Conservation (phyloP, 2,329 filamentous ascomycete genomes). For the Penicillium sp. region DNA sequence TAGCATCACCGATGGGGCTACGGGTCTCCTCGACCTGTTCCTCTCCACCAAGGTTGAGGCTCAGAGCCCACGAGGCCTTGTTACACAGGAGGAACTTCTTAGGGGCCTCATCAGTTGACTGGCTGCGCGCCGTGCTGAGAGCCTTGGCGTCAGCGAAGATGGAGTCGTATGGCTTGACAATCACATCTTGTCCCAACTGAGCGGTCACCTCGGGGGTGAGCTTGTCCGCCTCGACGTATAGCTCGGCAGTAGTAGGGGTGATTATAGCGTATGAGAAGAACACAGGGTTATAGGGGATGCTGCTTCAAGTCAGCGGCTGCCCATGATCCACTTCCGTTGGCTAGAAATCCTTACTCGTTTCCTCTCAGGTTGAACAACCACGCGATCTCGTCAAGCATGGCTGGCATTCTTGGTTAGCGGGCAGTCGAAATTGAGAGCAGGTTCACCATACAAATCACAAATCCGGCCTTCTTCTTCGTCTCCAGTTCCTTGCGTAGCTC, state of each 20-base stretch:
- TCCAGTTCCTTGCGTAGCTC: constrained; percentile 89
- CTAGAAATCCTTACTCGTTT: constrained; percentile 66
- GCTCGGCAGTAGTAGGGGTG: constrained; percentile 74
- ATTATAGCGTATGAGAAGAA: constrained; percentile 97
- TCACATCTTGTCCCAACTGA: constrained; percentile 73
- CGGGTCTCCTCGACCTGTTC: constrained; percentile 82
- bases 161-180: constrained; percentile 78
- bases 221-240: constrained; percentile 86
- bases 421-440: not conserved
- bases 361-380: constrained; percentile 99
- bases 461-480: constrained; percentile 85
- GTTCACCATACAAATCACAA: constrained; percentile 70
- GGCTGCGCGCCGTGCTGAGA: constrained; percentile 58
- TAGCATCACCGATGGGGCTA: constrained; percentile 87
- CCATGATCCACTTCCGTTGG: not conserved
- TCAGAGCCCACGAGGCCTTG: constrained; percentile 91
- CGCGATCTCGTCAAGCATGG: constrained; percentile 93
- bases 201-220: constrained; percentile 70
- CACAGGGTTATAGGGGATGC: constrained; percentile 95
- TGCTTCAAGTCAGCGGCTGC: constrained; percentile 34
- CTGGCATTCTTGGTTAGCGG: constrained; percentile 37
- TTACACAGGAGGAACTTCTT: constrained; percentile 83
- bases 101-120: constrained; percentile 47
- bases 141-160: constrained; percentile 80
- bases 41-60: constrained; percentile 82